Percentiles rank a stretch among this genome's conserved stretches.
phyloP scores from a whole-genome alignment of 345 rosid genomes.

The Hibiscus syriacus region DNA sequence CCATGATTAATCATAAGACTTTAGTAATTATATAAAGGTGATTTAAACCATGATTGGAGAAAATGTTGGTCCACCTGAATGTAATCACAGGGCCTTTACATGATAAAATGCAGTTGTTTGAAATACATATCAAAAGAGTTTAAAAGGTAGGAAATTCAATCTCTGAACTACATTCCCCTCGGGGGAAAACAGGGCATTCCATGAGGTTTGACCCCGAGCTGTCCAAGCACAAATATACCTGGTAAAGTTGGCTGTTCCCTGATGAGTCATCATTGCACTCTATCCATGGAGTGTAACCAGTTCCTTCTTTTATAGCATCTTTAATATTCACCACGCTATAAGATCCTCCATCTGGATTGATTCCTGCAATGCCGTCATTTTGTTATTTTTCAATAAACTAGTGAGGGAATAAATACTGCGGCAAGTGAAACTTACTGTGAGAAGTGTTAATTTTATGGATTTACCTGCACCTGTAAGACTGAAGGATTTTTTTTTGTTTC shows the following conservation, averaged over 20 bases:
- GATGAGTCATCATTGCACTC: slow-evolving; percentile 62
- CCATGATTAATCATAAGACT: no score
- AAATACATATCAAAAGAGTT: neutral
- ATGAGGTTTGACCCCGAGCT: slow-evolving; percentile 50
- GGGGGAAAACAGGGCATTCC: slow-evolving; percentile 72
- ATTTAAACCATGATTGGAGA: no score
- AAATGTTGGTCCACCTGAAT: neutral
- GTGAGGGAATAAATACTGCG: neutral
- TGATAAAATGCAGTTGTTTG: neutral
- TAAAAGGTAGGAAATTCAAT: slow-evolving; percentile 76
- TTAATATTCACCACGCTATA: slow-evolving; percentile 50
- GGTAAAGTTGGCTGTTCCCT: slow-evolving; percentile 73
- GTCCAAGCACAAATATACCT: slow-evolving; percentile 79
- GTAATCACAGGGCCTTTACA: neutral
- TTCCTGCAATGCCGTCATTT: slow-evolving; percentile 29
- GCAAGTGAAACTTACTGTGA: neutral
- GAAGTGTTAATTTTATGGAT: neutral
- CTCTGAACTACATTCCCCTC: slow-evolving; percentile 42
- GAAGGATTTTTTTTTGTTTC: slow-evolving; percentile 44
- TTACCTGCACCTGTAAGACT: slow-evolving; percentile 52
- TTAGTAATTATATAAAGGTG: no score
- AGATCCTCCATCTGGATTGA: slow-evolving; percentile 45
- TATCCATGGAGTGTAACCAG: slow-evolving; percentile 60
- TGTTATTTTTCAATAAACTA: neutral
- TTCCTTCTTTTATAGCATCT: slow-evolving; percentile 45